These are phyloP conservation scores for Rubus idaeus DNA, from an alignment of 306 rosid genomes.

Conservation along the genomic window DNA sequence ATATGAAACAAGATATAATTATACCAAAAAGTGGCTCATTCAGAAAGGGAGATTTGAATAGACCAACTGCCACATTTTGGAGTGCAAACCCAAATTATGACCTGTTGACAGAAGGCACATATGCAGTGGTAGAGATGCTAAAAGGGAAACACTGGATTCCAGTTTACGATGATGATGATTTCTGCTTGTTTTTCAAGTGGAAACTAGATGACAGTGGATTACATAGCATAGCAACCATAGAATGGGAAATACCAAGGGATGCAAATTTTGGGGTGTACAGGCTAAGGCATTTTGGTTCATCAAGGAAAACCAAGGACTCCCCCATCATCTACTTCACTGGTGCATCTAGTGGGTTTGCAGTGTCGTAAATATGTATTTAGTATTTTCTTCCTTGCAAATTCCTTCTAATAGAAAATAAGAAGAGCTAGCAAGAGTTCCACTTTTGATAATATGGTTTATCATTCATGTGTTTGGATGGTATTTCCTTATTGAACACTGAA, in stretches of 20 bases:
- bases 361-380: constrained; percentile 35
- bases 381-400: neutral
- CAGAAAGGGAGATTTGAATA: constrained; percentile 39
- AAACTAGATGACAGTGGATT: constrained; percentile 40
- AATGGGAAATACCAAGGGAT: constrained; percentile 68
- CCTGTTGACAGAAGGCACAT: constrained; percentile 78
- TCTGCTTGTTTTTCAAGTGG: constrained; percentile 68
- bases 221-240: constrained; percentile 48
- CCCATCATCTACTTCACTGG: constrained; percentile 58
- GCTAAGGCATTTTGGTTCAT: constrained; percentile 71
- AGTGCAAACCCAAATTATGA: constrained; percentile 77
- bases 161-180: constrained; percentile 70
- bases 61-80: constrained; percentile 63
- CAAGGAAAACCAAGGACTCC: constrained; percentile 42
- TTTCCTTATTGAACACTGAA: neutral
- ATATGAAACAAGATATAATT: constrained; percentile 56
- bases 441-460: neutral
- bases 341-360: constrained; percentile 71
- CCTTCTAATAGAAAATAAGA: constrained; percentile 18
- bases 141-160: constrained; percentile 55
- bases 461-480: neutral
- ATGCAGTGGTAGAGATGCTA: constrained; percentile 64
- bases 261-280: constrained; percentile 58
- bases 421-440: neutral
- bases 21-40: constrained; percentile 54